Evolutionary conservation across 441 rosid species (phyloP).

Genomic region (Pelargonium australe): DNA sequence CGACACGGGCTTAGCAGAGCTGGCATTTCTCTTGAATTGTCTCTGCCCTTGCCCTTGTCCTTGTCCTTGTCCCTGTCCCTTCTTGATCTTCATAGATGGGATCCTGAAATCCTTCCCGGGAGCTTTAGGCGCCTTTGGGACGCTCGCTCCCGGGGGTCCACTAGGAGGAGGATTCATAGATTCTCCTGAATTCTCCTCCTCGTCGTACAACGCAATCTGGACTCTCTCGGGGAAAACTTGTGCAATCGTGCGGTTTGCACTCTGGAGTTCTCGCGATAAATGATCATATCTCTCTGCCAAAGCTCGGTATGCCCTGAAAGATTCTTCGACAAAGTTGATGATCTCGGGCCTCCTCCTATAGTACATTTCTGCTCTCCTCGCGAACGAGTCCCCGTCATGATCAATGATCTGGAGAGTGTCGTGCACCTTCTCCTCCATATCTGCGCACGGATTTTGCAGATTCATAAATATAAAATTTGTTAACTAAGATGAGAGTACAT

Average conservation of each 20-base stretch:
- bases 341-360: constrained; percentile 85
- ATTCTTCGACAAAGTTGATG: constrained; percentile 74
- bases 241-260: constrained; percentile 87
- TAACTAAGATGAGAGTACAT: too few relatives aligned
- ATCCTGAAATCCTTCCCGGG: constrained; percentile 50
- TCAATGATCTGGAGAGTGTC: constrained; percentile 57
- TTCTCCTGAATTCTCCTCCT: constrained; percentile 36
- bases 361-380: constrained; percentile 96
- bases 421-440: constrained; percentile 77
- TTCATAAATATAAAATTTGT: too few relatives aligned
- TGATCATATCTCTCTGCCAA: constrained; percentile 86
- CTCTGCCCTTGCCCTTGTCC: constrained; percentile 21
- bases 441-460: constrained; percentile 28
- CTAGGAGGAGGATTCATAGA: constrained; percentile 14
- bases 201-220: constrained; percentile 54
- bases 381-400: constrained; percentile 93
- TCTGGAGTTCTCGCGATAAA: constrained; percentile 85
- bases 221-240: constrained; percentile 80
- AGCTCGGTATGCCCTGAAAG: constrained; percentile 82
- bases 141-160: too few relatives aligned
- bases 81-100: constrained; percentile 22
- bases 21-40: constrained; percentile 26
- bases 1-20: constrained; percentile 17
- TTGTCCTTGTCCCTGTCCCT: too few relatives aligned
- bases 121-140: constrained; percentile 24